These are phyloP conservation scores for Raddia distichophylla DNA, from an alignment of 176 grass and related monocot genomes.

Conservation along the genomic window DNA sequence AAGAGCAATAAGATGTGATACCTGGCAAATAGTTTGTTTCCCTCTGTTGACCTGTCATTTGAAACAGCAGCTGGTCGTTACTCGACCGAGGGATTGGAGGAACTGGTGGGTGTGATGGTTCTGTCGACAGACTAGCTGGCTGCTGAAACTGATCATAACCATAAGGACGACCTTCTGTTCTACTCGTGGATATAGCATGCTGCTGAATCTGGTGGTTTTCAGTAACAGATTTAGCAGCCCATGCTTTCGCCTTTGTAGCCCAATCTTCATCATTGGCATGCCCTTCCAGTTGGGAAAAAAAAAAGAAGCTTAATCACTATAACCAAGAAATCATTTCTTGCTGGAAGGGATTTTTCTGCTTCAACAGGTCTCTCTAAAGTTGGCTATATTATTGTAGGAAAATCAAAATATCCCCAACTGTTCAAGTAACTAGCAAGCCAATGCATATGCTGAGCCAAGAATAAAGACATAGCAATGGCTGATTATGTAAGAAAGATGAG, in stretches of 20 bases:
- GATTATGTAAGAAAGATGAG: slow-evolving; percentile 4
- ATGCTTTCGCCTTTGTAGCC: slow-evolving; percentile 84
- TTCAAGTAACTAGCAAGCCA: slow-evolving; percentile 1
- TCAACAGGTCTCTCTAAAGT: slow-evolving; percentile 7
- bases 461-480: neutral
- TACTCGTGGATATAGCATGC: slow-evolving; percentile 47
- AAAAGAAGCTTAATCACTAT: slow-evolving; percentile 39
- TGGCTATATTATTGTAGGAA: slow-evolving; percentile 19
- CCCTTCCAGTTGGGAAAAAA: slow-evolving; percentile 44
- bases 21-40: slow-evolving; percentile 61
- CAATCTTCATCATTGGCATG: slow-evolving; percentile 75
- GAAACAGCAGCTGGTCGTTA: slow-evolving; percentile 45
- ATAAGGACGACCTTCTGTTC: slow-evolving; percentile 55
- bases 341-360: slow-evolving; percentile 2
- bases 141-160: slow-evolving; percentile 62
- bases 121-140: slow-evolving; percentile 46
- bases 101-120: slow-evolving; percentile 49
- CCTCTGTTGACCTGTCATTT: slow-evolving; percentile 63
- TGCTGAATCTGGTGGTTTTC: slow-evolving; percentile 59
- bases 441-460: slow-evolving; percentile 17
- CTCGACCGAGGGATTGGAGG: slow-evolving; percentile 57
- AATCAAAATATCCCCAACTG: neutral
- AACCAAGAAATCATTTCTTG: slow-evolving; percentile 28
- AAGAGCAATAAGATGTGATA: slow-evolving; percentile 50
- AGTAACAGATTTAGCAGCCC: slow-evolving; percentile 70